phyloP scores from a whole-genome alignment of 176 grass and related monocot genomes.

The Elaeis guineensis region DNA sequence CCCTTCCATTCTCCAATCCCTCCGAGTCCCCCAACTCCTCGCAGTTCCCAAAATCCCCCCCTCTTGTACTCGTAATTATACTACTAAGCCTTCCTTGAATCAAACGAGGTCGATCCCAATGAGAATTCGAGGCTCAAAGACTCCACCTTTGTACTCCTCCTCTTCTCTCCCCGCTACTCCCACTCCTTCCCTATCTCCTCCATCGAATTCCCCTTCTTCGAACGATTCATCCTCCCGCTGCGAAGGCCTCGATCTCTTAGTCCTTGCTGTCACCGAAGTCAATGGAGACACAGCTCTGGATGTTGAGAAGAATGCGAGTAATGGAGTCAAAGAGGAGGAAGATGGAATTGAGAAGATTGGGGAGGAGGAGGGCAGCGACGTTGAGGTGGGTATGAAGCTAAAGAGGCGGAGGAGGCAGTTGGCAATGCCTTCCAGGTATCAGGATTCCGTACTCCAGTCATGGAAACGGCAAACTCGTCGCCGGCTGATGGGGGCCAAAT shows the following conservation, averaged over 20 bases:
- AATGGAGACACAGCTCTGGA: too few relatives aligned
- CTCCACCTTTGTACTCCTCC: constrained; percentile 7
- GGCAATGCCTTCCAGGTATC: constrained; percentile 18
- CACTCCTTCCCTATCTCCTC: background rate
- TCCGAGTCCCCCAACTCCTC: too few relatives aligned
- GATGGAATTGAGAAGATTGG: background rate
- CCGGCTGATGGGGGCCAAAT: too few relatives aligned
- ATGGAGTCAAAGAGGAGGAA: background rate
- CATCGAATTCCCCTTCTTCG: background rate
- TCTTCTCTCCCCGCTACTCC: background rate
- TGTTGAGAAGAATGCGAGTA: background rate
- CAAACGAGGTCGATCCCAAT: constrained; percentile 1
- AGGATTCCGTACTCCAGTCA: constrained; percentile 24
- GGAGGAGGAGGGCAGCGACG: background rate
- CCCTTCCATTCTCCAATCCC: too few relatives aligned
- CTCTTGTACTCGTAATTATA: too few relatives aligned
- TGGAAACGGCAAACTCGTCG: constrained; percentile 5
- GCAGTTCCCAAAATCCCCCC: too few relatives aligned
- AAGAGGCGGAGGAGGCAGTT: constrained; percentile 8
- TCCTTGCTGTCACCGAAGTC: background rate
- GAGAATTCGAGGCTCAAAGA: constrained; percentile 21
- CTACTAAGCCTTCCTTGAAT: too few relatives aligned
- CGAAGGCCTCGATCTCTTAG: constrained; percentile 10
- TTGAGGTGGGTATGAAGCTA: background rate
- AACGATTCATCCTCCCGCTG: background rate